phyloP scores from a whole-genome alignment of 768 basidiomycete species.

The Paxillus ammoniavirescens region DNA sequence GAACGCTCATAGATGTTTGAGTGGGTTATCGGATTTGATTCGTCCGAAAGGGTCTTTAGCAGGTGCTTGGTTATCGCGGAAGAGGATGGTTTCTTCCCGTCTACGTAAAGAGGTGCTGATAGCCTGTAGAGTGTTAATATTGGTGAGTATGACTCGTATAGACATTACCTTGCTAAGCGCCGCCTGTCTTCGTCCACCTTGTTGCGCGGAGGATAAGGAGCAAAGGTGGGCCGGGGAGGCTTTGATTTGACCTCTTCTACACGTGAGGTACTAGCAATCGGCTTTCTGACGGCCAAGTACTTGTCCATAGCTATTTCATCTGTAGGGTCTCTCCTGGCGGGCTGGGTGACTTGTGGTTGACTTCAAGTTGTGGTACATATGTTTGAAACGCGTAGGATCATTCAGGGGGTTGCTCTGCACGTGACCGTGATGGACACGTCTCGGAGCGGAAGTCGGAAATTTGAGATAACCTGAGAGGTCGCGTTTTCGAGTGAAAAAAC shows the following conservation, averaged over 20 bases:
- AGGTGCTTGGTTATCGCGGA: slow-evolving; percentile 57
- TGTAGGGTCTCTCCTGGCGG: not conserved
- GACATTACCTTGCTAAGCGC: slow-evolving; percentile 15
- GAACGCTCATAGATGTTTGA: slow-evolving; percentile 61
- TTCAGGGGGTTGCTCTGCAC: not conserved
- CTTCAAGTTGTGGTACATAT: not conserved
- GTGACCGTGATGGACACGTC: not conserved
- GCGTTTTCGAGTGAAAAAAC: not conserved
- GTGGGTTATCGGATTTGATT: slow-evolving; percentile 78
- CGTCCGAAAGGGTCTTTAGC: slow-evolving; percentile 57
- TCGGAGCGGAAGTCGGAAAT: not conserved
- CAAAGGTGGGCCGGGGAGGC: not conserved
- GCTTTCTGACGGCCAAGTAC: slow-evolving; percentile 25
- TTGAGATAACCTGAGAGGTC: not conserved
- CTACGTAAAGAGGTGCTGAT: slow-evolving; percentile 29
- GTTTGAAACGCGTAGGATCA: not conserved
- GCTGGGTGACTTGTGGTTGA: not conserved
- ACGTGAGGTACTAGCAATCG: not conserved
- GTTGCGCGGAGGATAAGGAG: slow-evolving; percentile 10
- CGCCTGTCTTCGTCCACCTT: slow-evolving; percentile 18
- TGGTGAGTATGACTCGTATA: not conserved
- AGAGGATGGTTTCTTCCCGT: slow-evolving; percentile 36
- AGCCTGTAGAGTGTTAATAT: slow-evolving; percentile 18
- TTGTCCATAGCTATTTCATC: slow-evolving; percentile 24
- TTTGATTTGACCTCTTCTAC: not conserved